Percentiles rank a stretch among this genome's conserved stretches.
Conservation (phyloP, 139 green algal species). For the Asterochloris sp. region DNA sequence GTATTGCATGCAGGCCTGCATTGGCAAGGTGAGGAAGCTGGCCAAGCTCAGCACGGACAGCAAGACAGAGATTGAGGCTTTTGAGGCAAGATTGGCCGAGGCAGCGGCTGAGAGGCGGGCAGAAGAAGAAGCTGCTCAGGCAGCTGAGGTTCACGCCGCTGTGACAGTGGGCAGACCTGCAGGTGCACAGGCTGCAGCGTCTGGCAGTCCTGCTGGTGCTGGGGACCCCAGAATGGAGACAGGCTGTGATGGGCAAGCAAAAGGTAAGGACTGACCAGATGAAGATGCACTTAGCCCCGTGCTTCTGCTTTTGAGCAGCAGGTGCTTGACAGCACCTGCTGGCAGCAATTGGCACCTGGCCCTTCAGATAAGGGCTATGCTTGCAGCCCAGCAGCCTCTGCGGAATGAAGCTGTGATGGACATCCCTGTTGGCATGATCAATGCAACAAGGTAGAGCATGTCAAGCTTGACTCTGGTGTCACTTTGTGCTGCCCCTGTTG, state of each 20-base stretch:
- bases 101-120: slow-evolving; percentile 1
- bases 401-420: too few relatives aligned
- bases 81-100: slow-evolving; percentile 16
- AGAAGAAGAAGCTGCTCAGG: neutral
- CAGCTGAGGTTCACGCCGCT: neutral
- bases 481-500: too few relatives aligned
- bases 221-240: neutral
- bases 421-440: too few relatives aligned
- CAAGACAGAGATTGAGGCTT: slow-evolving; percentile 34
- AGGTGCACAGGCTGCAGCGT: neutral
- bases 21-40: slow-evolving; percentile 46
- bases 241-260: neutral
- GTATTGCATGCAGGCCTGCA: slow-evolving; percentile 15
- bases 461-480: too few relatives aligned
- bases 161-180: neutral
- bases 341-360: too few relatives aligned
- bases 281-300: too few relatives aligned
- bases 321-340: too few relatives aligned
- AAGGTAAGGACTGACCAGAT: neutral
- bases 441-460: too few relatives aligned
- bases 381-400: too few relatives aligned
- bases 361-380: too few relatives aligned
- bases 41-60: slow-evolving; percentile 30
- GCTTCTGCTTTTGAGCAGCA: too few relatives aligned
- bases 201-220: neutral